Base-by-base conservation (phyloP, 2,329 filamentous ascomycete genomes). In the Venturia nashicola region DNA sequence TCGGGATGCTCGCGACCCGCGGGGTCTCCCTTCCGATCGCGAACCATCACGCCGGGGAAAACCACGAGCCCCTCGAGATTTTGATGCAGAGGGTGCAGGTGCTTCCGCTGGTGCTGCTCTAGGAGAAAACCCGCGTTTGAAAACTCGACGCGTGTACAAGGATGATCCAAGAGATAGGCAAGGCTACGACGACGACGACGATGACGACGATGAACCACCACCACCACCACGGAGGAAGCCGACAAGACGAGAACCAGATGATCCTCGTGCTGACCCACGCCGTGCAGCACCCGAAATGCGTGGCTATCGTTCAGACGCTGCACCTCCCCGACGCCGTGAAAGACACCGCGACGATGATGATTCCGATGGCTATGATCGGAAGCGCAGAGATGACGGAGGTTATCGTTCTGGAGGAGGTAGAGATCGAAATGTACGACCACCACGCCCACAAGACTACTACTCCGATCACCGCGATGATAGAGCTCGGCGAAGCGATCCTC, bases 241-340 rank as follows among this genome's bases (percentile, higher is more conserved):
- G 4, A n/a, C 23, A 6, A 51, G 44, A 16, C 61, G 61, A 12
- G 61, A 62, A 5, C 32, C 27, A 6, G 27, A 55, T 11, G 51
- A 55, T 34, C 59, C 14, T 42, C 20, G 8, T 36, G 32, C 27
- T 23, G 59, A 61, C 9, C 59, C 59, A 20, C 59, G 59, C 23
- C 39, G 27, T 43, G 16, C 42, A 14, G 59, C 39, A 39, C 36
- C 59, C n/a, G 42, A 46, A n/a, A 46, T 34, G 59, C 3, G 36
- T 12, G 64, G 59, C 12, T 63, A 64, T 46, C 62, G 62, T 20
- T 44, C 59, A 27, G 61, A 42, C 55, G 27, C 46, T 42, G 60
- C 67, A 20, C 66, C 64, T 23, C 66, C 66, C 36, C 66, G 66
- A 16, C 64, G 66, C 12, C 62, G 54, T 43, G 36, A 34, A 9